phyloP scores from a whole-genome alignment of 148 eudicot genomes.

The Amaranthus hypochondriacus region DNA sequence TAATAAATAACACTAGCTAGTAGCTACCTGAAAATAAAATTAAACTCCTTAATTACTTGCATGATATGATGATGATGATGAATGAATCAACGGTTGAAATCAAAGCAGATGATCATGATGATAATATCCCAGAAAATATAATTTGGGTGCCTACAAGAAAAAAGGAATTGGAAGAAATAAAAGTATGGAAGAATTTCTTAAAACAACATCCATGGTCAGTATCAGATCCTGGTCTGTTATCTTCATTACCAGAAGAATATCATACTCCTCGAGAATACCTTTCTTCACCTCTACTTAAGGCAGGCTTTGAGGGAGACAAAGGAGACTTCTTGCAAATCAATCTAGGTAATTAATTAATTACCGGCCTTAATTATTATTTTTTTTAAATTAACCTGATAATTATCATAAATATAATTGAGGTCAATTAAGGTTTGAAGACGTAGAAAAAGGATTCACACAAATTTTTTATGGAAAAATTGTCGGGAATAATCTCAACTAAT shows the following conservation, averaged over 20 bases:
- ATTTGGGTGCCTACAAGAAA: neutral
- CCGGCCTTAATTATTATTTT: no score
- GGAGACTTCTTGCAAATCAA: no score
- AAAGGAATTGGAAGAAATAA: conserved; percentile 2
- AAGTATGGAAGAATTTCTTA: neutral
- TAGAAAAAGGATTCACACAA: no score
- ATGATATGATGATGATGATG: neutral
- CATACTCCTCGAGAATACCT: conserved; percentile 1
- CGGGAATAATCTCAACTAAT: no score
- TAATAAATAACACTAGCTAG: no score
- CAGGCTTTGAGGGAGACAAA: neutral
- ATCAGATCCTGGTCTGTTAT: conserved; percentile 11
- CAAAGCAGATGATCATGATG: neutral
- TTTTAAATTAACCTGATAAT: no score
- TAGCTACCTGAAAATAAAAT: no score
- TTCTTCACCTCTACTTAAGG: conserved; percentile 3
- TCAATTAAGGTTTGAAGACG: no score
- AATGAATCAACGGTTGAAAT: neutral
- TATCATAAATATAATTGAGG: no score
- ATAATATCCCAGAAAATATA: neutral
- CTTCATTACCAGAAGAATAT: neutral
- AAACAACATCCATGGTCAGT: conserved; percentile 19
- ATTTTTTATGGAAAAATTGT: no score
- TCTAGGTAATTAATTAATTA: no score
- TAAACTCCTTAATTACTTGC: no score